These are phyloP conservation scores for Citeromyces hawaiiensis DNA, from an alignment of 1,139 yeast genomes.

Conservation along the genomic window DNA sequence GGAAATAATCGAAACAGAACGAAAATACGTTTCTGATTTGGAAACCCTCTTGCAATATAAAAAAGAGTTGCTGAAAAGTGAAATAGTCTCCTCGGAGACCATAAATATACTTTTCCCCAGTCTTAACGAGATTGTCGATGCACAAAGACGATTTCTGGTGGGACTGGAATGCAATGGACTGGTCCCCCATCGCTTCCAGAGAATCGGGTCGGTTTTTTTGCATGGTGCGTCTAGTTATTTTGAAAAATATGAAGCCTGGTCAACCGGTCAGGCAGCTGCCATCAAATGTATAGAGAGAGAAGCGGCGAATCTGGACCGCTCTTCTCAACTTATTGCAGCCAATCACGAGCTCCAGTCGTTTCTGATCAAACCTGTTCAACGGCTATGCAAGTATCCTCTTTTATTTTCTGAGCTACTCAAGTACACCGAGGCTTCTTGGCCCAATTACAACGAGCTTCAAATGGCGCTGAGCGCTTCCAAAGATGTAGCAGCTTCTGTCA, in stretches of 20 bases:
- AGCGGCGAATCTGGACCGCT: constrained; percentile 37
- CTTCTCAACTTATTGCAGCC: constrained; percentile 61
- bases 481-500: constrained; percentile 73
- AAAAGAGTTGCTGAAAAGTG: constrained; percentile 50
- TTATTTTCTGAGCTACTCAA: constrained; percentile 66
- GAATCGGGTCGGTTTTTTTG: constrained; percentile 79
- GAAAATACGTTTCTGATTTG: constrained; percentile 84
- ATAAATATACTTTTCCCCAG: constrained; percentile 82
- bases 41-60: constrained; percentile 62
- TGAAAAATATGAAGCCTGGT: constrained; percentile 85
- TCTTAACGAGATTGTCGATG: constrained; percentile 70
- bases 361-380: constrained; percentile 86
- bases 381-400: constrained; percentile 87
- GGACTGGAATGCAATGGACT: constrained; percentile 83
- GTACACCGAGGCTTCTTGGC: constrained; percentile 37
- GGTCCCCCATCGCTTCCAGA: constrained; percentile 62
- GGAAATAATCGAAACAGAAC: constrained; percentile 80
- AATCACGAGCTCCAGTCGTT: constrained; percentile 84
- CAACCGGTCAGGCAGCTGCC: constrained; percentile 75
- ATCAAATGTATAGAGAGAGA: constrained; percentile 66
- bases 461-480: constrained; percentile 58
- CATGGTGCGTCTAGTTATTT: constrained; percentile 71
- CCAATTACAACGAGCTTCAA: constrained; percentile 54
- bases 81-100: constrained; percentile 65
- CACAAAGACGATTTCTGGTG: constrained; percentile 78